Base-by-base conservation (phyloP, 2,329 filamentous ascomycete species). In the Juglanconis sp. region DNA sequence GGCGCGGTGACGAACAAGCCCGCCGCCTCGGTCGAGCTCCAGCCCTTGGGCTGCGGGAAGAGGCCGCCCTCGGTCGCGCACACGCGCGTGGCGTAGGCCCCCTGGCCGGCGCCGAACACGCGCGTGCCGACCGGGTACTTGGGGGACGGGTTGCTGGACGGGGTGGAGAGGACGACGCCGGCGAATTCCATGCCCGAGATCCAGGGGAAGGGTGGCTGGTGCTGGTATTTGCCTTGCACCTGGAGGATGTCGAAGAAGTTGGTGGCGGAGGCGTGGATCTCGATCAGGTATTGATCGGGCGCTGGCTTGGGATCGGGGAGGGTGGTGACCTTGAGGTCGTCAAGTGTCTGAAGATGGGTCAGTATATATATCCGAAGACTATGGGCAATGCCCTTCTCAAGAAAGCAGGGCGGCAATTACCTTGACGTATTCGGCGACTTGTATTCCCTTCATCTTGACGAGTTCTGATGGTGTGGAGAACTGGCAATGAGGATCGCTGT, bases 171-270 rank as follows among this genome's bases (percentile, higher is more conserved):
- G 66, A 98, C 80, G 5, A 87, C 81, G 65, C 94, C 94, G 31
- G 91, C 86, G 77, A 97, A 98, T 72, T 98, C 94, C 70, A 85
- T 85, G 63, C 94, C 94, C 0, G 91, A 86, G 53, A 94, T 78
- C 92, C 93, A 96, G 36, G 93, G 93, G 53, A 97, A 87, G 0
- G 89, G 86, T 0, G 92, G 92, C 69, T 97, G 93, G 72, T 91
- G 84, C 72, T 98, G 94, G 77, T 98, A 98, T 84, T 96, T 96
- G 59, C 94, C 94, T 70, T 92, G 89, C 70, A 97, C 92, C 72
- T 98, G 94, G 57, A 98, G 86, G 60, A 96, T 89, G 73, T 98
- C 94, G 79, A 97, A 98, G 83, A 98, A 98, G 78, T 98, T 98
- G 69, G 91, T 91, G 24, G 92, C 94, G 0, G 90, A 84, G 51